These are phyloP conservation scores for Trichoderma asperelloides DNA, from an alignment of 495 filamentous ascomycete species.

Conservation along the genomic window DNA sequence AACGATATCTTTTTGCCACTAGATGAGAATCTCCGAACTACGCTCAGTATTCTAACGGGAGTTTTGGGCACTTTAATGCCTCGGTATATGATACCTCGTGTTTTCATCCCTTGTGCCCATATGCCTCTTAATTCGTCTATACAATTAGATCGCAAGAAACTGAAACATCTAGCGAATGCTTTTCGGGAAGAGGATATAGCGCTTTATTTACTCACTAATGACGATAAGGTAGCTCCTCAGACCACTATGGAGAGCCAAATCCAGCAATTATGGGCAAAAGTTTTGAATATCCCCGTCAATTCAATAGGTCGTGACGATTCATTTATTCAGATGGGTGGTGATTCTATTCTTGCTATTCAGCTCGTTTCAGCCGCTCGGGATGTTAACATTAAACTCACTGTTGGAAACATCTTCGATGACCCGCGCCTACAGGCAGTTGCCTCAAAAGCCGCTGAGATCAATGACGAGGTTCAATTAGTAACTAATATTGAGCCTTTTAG, in stretches of 20 bases:
- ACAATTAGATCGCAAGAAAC: conserved; percentile 47
- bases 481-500: background rate
- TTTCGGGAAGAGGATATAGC: conserved; percentile 30
- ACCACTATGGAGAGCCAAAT: conserved; percentile 35
- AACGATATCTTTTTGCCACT: conserved; percentile 28
- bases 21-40: conserved; percentile 28
- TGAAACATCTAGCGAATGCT: conserved; percentile 31
- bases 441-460: conserved; percentile 2
- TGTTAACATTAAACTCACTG: background rate
- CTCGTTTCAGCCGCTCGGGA: conserved; percentile 31
- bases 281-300: conserved; percentile 28
- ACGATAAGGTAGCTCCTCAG: conserved; percentile 23
- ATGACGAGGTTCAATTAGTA: background rate
- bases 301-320: conserved; percentile 31
- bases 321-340: conserved; percentile 38
- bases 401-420: background rate
- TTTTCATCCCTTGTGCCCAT: conserved; percentile 40
- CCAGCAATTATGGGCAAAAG: conserved; percentile 33
- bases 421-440: background rate
- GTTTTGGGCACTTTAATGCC: conserved; percentile 27
- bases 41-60: conserved; percentile 20
- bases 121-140: conserved; percentile 20
- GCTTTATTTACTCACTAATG: conserved; percentile 24
- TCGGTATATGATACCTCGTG: conserved; percentile 47
- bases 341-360: conserved; percentile 31